Evolutionary conservation across 805 yeast genomes (phyloP).

Genomic region (Saccharomyces kudriavzevii): DNA sequence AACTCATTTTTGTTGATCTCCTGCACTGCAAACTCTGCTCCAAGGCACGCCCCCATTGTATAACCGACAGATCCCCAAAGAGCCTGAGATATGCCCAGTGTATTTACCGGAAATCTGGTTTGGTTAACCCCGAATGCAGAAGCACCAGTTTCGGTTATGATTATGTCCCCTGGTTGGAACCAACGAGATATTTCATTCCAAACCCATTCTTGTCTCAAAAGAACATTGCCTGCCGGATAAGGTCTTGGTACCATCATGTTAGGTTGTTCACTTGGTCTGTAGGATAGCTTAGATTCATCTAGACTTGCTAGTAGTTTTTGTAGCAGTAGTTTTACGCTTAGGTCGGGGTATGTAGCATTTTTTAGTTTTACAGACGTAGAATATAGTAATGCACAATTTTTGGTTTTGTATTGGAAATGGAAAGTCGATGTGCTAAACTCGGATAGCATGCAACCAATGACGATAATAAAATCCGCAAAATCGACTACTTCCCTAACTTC

Average conservation of each 20-base stretch:
- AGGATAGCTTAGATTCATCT: constrained; percentile 26
- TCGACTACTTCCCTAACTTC: constrained; percentile 41
- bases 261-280: constrained; percentile 9
- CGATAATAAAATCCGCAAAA: constrained; percentile 53
- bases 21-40: constrained; percentile 51
- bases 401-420: constrained; percentile 46
- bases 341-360: constrained; percentile 42
- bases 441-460: constrained; percentile 51
- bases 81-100: constrained; percentile 50
- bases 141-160: constrained; percentile 60
- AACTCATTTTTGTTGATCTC: constrained; percentile 28
- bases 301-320: constrained; percentile 14
- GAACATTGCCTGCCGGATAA: constrained; percentile 10
- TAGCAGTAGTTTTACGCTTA: constrained; percentile 43
- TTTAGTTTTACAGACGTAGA: constrained; percentile 46
- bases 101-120: constrained; percentile 43
- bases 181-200: constrained; percentile 46
- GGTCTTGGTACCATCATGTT: constrained; percentile 22
- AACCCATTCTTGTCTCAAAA: constrained; percentile 37
- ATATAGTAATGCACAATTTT: constrained; percentile 47
- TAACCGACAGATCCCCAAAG: constrained; percentile 64
- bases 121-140: constrained; percentile 56
- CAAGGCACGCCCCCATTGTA: constrained; percentile 55
- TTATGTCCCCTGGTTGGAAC: constrained; percentile 48
- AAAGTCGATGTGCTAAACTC: constrained; percentile 54